phyloP scores from a whole-genome alignment of 306 rosid genomes.

The Luffa acutangula region DNA sequence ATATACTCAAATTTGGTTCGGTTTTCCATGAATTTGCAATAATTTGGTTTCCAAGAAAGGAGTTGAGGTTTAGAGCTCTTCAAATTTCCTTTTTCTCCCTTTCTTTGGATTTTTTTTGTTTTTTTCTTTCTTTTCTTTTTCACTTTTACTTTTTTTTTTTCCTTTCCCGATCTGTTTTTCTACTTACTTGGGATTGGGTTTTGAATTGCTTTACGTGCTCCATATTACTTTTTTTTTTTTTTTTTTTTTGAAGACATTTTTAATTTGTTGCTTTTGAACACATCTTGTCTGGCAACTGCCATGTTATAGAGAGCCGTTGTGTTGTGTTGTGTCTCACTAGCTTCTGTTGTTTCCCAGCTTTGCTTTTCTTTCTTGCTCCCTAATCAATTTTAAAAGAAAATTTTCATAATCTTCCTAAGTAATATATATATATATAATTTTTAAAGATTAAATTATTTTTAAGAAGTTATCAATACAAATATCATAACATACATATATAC shows the following conservation, averaged over 20 bases:
- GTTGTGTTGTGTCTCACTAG: neutral
- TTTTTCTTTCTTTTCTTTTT: neutral
- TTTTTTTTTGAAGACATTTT: neutral
- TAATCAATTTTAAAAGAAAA: neutral
- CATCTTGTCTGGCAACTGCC: neutral
- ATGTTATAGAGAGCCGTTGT: neutral
- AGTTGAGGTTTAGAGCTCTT: neutral
- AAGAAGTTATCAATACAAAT: no score
- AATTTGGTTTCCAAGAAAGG: slow-evolving; percentile 3
- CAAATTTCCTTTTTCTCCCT: neutral
- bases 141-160: neutral
- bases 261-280: neutral
- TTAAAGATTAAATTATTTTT: no score
- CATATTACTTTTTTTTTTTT: neutral
- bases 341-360: neutral
- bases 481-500: no score
- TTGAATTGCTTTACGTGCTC: slow-evolving; percentile 9
- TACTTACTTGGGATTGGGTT: slow-evolving; percentile 4
- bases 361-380: neutral
- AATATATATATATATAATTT: no score
- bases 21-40: slow-evolving; percentile 36
- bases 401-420: neutral
- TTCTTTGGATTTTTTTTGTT: neutral
- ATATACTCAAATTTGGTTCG: slow-evolving; percentile 15
- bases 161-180: neutral